These are phyloP conservation scores for Dioscorea cayenensis DNA, from an alignment of 116 monocot species.

Conservation along the genomic window DNA sequence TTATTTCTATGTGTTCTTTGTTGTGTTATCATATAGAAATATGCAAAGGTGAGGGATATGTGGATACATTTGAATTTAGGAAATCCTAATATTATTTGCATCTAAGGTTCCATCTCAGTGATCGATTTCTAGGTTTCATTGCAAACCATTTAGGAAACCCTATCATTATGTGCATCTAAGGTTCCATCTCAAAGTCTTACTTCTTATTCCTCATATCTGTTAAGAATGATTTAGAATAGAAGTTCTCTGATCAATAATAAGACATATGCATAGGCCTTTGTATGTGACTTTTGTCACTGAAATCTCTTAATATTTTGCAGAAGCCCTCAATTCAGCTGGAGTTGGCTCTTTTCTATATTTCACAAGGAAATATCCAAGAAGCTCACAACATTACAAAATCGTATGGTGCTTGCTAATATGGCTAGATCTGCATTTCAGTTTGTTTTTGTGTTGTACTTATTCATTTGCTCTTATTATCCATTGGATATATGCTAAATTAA, in stretches of 20 bases:
- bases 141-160: no score
- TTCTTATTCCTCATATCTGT: no score
- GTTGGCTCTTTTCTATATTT: slow-evolving; percentile 49
- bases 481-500: neutral
- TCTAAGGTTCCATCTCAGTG: no score
- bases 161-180: no score
- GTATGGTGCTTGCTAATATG: slow-evolving; percentile 21
- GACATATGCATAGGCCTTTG: neutral
- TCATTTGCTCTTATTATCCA: neutral
- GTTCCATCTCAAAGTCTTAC: no score
- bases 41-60: no score
- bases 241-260: no score
- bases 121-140: no score
- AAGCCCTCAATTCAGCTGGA: slow-evolving; percentile 34
- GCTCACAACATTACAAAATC: slow-evolving; percentile 28
- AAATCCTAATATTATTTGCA: no score
- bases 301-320: slow-evolving; percentile 21
- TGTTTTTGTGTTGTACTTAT: slow-evolving; percentile 5
- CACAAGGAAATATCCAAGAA: slow-evolving; percentile 31
- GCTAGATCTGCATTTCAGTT: neutral
- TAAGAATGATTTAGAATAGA: neutral
- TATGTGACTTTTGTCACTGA: neutral
- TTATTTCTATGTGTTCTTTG: no score
- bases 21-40: no score
- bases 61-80: no score